phyloP scores from a whole-genome alignment of 2,329 filamentous ascomycete species.

The Blastomyces silverae region DNA sequence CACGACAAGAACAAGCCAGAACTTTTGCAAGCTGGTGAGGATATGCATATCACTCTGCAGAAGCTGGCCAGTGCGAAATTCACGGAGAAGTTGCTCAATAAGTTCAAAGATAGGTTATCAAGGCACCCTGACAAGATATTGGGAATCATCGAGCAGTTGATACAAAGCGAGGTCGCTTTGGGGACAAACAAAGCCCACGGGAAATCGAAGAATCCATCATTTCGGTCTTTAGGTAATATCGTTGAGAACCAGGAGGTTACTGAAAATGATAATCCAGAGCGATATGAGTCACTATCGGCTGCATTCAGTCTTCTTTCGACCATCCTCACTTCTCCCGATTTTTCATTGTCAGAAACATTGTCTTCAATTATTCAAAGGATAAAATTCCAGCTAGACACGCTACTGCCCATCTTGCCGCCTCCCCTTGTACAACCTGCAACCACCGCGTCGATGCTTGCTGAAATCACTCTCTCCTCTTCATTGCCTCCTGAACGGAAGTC shows the following conservation, averaged over 20 bases:
- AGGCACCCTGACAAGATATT: slow-evolving; percentile 37
- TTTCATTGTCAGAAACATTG: slow-evolving; percentile 30
- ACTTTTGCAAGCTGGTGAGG: slow-evolving; percentile 21
- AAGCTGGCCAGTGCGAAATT: slow-evolving; percentile 39
- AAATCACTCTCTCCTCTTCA: slow-evolving; percentile 33
- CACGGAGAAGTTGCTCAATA: slow-evolving; percentile 37
- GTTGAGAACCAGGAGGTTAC: slow-evolving; percentile 22
- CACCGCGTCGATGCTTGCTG: slow-evolving; percentile 39
- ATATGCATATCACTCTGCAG: slow-evolving; percentile 29
- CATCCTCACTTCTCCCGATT: slow-evolving; percentile 39
- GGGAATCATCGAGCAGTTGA: slow-evolving; percentile 38
- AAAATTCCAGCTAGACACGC: slow-evolving; percentile 33
- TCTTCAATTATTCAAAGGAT: slow-evolving; percentile 29
- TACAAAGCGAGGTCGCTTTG: slow-evolving; percentile 32
- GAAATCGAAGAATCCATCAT: slow-evolving; percentile 24
- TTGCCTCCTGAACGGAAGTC: slow-evolving; percentile 24
- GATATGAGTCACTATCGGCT: slow-evolving; percentile 35
- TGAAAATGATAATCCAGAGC: slow-evolving; percentile 23
- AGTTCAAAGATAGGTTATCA: slow-evolving; percentile 40
- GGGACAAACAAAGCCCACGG: slow-evolving; percentile 11
- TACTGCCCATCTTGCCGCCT: slow-evolving; percentile 31
- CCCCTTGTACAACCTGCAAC: slow-evolving; percentile 35
- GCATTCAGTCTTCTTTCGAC: slow-evolving; percentile 41
- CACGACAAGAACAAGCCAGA: slow-evolving; percentile 2
- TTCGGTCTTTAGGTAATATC: slow-evolving; percentile 36